phyloP scores from a whole-genome alignment of 2,329 filamentous ascomycete genomes.

The Huntiella bhutanensis region DNA sequence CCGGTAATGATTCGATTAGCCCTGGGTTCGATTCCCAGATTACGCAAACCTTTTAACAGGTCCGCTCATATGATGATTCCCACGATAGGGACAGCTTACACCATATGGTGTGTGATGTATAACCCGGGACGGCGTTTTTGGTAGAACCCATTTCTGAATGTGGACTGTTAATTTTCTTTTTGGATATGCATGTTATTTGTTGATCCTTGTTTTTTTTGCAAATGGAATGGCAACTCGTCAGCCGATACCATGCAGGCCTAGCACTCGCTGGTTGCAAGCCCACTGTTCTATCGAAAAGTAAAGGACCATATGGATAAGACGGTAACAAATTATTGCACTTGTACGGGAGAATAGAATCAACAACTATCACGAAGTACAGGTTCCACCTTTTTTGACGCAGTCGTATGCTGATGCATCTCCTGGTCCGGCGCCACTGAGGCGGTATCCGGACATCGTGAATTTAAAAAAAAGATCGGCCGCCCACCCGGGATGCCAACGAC shows the following conservation, averaged over 20 bases:
- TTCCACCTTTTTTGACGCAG: too few relatives aligned
- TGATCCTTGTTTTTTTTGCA: background rate
- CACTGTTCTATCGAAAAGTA: too few relatives aligned
- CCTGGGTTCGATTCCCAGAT: slow-evolving; percentile 12
- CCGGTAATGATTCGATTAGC: slow-evolving; percentile 11
- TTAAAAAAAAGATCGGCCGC: background rate
- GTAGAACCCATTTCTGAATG: slow-evolving; percentile 10
- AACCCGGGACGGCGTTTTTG: slow-evolving; percentile 9
- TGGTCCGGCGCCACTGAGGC: background rate
- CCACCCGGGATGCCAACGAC: too few relatives aligned
- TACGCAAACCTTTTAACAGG: slow-evolving; percentile 6
- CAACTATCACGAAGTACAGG: background rate
- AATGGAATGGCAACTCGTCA: too few relatives aligned
- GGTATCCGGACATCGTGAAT: too few relatives aligned
- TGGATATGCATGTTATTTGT: background rate
- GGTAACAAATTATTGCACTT: background rate
- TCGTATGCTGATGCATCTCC: too few relatives aligned
- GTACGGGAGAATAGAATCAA: background rate
- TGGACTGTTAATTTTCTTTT: slow-evolving; percentile 1
- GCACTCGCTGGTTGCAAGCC: background rate
- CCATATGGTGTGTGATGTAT: slow-evolving; percentile 9
- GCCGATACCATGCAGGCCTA: background rate
- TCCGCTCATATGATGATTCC: slow-evolving; percentile 9
- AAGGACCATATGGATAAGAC: too few relatives aligned
- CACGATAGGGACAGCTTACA: slow-evolving; percentile 12